Evolutionary conservation across 306 rosid species (phyloP).

Genomic region (Abrus precatorius): DNA sequence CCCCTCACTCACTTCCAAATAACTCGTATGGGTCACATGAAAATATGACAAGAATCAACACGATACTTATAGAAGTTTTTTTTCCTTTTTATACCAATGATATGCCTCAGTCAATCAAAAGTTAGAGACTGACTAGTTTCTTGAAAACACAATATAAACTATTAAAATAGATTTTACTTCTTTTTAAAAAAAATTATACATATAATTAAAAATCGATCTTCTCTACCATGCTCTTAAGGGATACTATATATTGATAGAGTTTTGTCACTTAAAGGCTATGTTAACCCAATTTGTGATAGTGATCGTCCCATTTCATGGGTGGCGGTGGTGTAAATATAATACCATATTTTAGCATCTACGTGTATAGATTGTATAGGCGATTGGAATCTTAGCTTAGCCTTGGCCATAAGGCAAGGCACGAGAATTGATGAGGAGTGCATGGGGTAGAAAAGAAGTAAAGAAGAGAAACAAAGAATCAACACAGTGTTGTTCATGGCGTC

Average conservation of each 20-base stretch:
- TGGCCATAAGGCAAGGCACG: neutral
- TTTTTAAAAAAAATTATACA: no score
- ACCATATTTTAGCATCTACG: neutral
- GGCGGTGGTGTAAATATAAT: neutral
- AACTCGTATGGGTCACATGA: neutral
- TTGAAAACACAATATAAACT: no score
- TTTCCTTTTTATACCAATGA: no score
- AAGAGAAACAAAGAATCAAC: no score
- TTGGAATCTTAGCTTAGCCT: neutral
- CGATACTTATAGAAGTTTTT: neutral
- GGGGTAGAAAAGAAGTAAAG: neutral
- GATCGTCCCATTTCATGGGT: neutral
- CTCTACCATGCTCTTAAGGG: no score
- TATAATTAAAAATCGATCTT: no score
- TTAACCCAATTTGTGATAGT: neutral
- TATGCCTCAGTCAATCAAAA: no score
- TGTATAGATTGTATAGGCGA: neutral
- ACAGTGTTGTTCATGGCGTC: neutral
- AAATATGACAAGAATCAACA: neutral
- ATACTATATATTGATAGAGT: no score
- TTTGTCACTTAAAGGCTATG: conserved; percentile 1
- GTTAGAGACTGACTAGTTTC: no score
- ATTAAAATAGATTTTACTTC: no score
- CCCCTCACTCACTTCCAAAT: neutral
- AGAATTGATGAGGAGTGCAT: no score